Evolutionary conservation across 257 asterid species (phyloP).

Genomic region (Solanum chmielewskii): DNA sequence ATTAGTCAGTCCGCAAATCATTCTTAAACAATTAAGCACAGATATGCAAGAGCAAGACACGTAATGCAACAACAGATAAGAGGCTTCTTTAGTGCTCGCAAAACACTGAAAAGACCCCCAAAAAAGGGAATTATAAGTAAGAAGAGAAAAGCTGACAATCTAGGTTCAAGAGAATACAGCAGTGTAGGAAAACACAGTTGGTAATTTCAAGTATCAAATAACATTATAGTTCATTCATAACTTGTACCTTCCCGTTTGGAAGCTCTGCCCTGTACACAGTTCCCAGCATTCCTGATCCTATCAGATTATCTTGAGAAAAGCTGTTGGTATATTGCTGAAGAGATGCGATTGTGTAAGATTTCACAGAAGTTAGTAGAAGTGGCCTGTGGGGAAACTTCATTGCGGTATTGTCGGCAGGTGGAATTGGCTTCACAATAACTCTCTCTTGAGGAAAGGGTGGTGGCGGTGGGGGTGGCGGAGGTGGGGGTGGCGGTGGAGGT

Average conservation of each 20-base stretch:
- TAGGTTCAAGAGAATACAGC: background rate
- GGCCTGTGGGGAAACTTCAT: constrained; percentile 19
- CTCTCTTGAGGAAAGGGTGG: constrained; percentile 44
- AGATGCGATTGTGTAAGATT: constrained; percentile 69
- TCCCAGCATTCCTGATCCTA: constrained; percentile 91
- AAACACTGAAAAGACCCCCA: background rate
- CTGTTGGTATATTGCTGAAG: constrained; percentile 89
- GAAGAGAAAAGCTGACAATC: background rate
- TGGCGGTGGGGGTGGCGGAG: constrained; percentile 32
- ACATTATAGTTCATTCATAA: background rate
- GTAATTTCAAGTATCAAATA: background rate
- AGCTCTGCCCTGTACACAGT: constrained; percentile 79
- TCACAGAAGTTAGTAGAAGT: constrained; percentile 58
- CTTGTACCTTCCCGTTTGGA: constrained; percentile 65
- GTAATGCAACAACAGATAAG: background rate
- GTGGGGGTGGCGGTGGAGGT: background rate
- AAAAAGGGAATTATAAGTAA: background rate
- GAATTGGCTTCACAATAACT: constrained; percentile 47
- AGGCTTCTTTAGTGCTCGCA: background rate
- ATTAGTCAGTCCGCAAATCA: background rate
- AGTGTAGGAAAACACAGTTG: background rate
- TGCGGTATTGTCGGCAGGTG: constrained; percentile 27
- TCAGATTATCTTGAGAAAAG: constrained; percentile 82
- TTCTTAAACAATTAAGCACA: background rate
- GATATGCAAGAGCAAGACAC: background rate